Percentiles rank a stretch among this genome's conserved stretches.
Conservation (phyloP, 305 asterid genomes). For the Fraxinus albicans region DNA sequence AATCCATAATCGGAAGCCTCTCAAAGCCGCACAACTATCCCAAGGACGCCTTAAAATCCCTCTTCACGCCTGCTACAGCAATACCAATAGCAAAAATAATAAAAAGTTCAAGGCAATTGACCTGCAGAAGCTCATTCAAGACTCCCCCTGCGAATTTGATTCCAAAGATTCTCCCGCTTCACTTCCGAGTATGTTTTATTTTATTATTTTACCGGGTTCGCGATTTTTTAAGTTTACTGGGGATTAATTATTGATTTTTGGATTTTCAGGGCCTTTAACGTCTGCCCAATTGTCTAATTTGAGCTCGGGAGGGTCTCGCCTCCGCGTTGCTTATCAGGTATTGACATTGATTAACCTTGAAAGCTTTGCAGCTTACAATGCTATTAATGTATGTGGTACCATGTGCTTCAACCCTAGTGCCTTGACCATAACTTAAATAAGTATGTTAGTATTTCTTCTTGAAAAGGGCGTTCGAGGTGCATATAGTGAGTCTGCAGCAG, state of each 20-base stretch:
- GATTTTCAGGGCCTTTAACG: slow-evolving; percentile 72
- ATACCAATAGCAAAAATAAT: slow-evolving; percentile 19
- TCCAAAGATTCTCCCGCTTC: slow-evolving; percentile 59
- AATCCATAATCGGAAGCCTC: slow-evolving; percentile 24
- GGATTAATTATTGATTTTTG: slow-evolving; percentile 7
- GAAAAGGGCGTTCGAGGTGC: slow-evolving; percentile 89
- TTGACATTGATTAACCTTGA: neutral
- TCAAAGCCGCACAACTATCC: slow-evolving; percentile 19
- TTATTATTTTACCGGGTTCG: neutral
- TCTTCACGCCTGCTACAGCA: slow-evolving; percentile 35
- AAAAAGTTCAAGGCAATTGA: slow-evolving; percentile 49
- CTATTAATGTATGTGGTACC: slow-evolving; percentile 17
- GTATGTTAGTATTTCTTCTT: neutral
- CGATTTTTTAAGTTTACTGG: neutral
- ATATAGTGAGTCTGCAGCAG: slow-evolving; percentile 91
- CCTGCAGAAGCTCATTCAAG: slow-evolving; percentile 55
- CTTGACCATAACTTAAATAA: neutral
- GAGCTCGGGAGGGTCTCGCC: slow-evolving; percentile 70
- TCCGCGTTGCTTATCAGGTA: slow-evolving; percentile 99
- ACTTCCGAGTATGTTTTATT: slow-evolving; percentile 54
- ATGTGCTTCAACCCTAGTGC: slow-evolving; percentile 13
- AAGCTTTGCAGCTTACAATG: neutral
- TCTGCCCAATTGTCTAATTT: slow-evolving; percentile 68
- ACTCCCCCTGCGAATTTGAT: slow-evolving; percentile 36
- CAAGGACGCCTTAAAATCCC: slow-evolving; percentile 40